Percentiles rank a stretch among this genome's conserved stretches.
Conservation (phyloP, 345 rosid species). For the Pseudoturritis turrita region DNA sequence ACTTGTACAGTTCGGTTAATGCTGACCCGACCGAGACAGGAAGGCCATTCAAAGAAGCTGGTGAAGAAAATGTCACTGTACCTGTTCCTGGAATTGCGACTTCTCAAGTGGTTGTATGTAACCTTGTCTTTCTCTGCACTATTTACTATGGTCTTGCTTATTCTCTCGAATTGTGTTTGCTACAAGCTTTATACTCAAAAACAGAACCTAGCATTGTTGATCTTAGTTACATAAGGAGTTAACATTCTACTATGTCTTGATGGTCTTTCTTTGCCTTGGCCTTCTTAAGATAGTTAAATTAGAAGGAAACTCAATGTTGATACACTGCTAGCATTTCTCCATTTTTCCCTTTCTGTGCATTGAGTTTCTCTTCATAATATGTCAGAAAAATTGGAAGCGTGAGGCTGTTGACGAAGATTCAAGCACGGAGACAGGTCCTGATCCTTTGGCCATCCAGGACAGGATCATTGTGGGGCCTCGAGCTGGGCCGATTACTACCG, state of each 20-base stretch:
- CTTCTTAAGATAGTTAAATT: neutral
- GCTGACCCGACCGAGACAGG: neutral
- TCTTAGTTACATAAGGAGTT: neutral
- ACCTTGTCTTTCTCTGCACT: conserved; percentile 4
- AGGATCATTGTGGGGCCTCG: neutral
- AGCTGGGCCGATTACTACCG: neutral
- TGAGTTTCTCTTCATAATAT: neutral
- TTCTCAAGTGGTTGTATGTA: conserved; percentile 19
- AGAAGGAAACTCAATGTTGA: neutral
- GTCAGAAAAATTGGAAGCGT: neutral
- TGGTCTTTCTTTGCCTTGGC: neutral
- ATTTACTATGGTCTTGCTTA: neutral
- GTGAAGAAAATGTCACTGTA: neutral
- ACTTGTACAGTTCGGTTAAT: conserved; percentile 1
- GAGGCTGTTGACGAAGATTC: neutral
- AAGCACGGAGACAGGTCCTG: neutral
- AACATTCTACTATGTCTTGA: neutral
- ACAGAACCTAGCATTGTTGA: neutral
- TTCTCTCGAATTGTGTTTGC: neutral
- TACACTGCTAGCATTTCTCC: neutral
- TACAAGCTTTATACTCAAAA: neutral
- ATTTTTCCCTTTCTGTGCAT: neutral
- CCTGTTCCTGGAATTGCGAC: neutral
- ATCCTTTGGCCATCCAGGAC: neutral
- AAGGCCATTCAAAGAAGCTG: neutral